Percentiles rank a stretch among this genome's conserved stretches.
These are phyloP conservation scores for Conticribra guillardii DNA, from an alignment of 108 stramenopile species.

Conservation along the genomic window DNA sequence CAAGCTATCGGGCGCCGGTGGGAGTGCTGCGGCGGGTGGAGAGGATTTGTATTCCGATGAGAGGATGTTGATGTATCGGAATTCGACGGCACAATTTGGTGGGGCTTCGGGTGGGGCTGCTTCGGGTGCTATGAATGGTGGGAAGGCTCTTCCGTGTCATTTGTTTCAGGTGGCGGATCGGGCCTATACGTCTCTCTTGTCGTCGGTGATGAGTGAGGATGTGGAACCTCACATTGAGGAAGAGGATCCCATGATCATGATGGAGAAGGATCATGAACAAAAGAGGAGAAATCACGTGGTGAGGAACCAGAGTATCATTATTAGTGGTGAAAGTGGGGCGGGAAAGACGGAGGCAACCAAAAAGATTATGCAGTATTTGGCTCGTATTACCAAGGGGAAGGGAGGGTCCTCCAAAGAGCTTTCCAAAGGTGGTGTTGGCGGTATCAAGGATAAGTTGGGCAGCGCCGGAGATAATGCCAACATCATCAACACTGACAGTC, in stretches of 20 bases:
- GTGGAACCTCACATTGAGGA: constrained; percentile 51
- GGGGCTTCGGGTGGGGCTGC: constrained; percentile 1
- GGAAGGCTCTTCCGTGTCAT: constrained; percentile 66
- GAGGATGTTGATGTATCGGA: constrained; percentile 73
- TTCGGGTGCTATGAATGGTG: constrained; percentile 7
- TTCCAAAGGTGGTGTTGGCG: constrained; percentile 5
- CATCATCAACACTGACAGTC: constrained; percentile 8
- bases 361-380: constrained; percentile 95
- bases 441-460: neutral
- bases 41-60: constrained; percentile 77
- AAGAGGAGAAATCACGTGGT: constrained; percentile 36
- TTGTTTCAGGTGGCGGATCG: constrained; percentile 90
- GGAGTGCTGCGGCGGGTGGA: too few relatives aligned
- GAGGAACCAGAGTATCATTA: constrained; percentile 84
- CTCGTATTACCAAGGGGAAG: constrained; percentile 69
- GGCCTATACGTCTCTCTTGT: constrained; percentile 73
- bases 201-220: constrained; percentile 45
- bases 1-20: constrained; percentile 14
- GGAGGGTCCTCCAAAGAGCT: neutral
- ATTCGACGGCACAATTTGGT: constrained; percentile 14
- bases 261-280: constrained; percentile 48
- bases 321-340: constrained; percentile 92
- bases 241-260: constrained; percentile 56
- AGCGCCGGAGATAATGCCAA: neutral
- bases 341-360: constrained; percentile 97